Base-by-base conservation (phyloP, 345 rosid species). In the Melaleuca alternifolia region DNA sequence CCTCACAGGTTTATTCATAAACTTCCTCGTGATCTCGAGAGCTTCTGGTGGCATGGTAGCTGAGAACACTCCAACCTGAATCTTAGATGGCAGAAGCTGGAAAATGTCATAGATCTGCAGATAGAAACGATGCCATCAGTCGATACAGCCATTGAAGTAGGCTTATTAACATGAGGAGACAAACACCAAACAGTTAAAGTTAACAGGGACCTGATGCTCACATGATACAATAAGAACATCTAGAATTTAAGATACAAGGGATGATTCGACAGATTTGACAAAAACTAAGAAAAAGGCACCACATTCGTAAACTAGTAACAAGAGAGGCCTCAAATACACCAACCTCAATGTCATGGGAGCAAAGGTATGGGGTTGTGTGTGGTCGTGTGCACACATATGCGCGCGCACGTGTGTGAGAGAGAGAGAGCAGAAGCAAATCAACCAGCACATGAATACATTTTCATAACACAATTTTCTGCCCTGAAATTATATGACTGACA, bases 21-120 rank as follows among this genome's bases (percentile, higher is more conserved):
- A 95, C 91, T 94, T 96, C 91, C 97, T 94, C 13, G 99, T 96
- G 85, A 96, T 96, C 89, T 96, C 98, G 12, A 96, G 96, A 23
- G 98, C 99, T 87, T 96, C 98, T 0, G 98, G 98, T 8, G 98
- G 99, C 98, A 96, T 95, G n/a, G 99, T 96, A 11, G 99, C 99
- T 18, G 98, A 96, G 93, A 96, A 95, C 54, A 94, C 98, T 54
- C 96, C 98, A 6, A 96, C 96, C 90, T 96, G 99, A 88, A 95
- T 91, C 88, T 94, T 95, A 24, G 92, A 62, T 26, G 98, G 98
- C 62, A 96, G 93, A 87, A 93, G 92, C 94, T 95, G 99, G 92
- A 95, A 96, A 71, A 95, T 94, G 77, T 96, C 98, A 51, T 96
- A 96, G 77, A 96, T 96, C 98, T 96, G 92, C 79, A 24, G 88